Conservation (phyloP, 805 yeast species). For the Teunomyces barrocoloradensis region DNA sequence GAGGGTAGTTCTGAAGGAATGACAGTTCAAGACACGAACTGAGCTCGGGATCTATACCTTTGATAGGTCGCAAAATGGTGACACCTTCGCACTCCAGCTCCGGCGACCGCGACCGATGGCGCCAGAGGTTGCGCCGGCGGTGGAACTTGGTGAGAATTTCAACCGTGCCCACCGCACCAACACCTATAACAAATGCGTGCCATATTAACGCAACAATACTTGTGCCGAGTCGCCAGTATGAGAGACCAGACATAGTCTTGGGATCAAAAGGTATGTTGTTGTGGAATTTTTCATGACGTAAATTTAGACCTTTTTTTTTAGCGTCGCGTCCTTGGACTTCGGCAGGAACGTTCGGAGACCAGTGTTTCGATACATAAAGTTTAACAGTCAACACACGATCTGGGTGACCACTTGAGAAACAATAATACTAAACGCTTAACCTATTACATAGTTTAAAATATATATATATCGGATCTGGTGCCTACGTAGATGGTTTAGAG, state of each 20-base stretch:
- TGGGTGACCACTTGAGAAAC: too few relatives aligned
- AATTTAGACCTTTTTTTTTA: not conserved
- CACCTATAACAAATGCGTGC: conserved; percentile 37
- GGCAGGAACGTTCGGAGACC: not conserved
- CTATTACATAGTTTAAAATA: too few relatives aligned
- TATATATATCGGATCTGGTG: too few relatives aligned
- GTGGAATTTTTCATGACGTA: not conserved
- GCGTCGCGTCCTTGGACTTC: not conserved
- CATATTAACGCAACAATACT: conserved; percentile 27
- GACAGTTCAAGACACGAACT: conserved; percentile 65
- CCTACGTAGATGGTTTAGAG: not conserved
- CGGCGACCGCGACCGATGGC: not conserved
- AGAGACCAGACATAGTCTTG: not conserved
- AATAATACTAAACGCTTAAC: too few relatives aligned
- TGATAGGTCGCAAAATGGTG: conserved; percentile 76
- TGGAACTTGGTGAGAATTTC: conserved; percentile 35
- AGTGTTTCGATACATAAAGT: not conserved
- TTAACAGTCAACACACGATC: too few relatives aligned
- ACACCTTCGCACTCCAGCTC: conserved; percentile 41
- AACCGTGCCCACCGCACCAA: conserved; percentile 39
- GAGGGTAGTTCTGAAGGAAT: conserved; percentile 66
- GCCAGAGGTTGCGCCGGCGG: conserved; percentile 15
- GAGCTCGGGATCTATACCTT: conserved; percentile 80
- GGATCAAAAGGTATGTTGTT: too few relatives aligned
- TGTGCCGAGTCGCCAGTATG: conserved; percentile 8